phyloP scores from a whole-genome alignment of 495 filamentous ascomycete genomes.

The Amniculicola lignicola region DNA sequence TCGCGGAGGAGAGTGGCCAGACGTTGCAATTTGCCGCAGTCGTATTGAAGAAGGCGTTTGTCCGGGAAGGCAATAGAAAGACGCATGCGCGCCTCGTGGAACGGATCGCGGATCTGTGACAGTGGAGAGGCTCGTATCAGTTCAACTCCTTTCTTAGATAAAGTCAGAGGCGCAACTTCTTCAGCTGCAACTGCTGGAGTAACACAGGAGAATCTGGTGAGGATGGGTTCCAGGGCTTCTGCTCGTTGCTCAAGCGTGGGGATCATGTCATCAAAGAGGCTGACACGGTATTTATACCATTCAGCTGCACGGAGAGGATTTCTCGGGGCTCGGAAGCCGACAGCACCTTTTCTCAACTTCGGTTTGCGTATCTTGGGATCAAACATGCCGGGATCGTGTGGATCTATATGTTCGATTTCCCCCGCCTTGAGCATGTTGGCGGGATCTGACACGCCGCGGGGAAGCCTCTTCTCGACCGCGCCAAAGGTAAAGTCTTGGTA shows the following conservation, averaged over 20 bases:
- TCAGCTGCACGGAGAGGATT: constrained; percentile 55
- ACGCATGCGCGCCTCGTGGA: constrained; percentile 90
- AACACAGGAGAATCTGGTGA: constrained; percentile 84
- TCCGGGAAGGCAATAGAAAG: constrained; percentile 96
- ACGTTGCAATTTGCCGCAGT: constrained; percentile 94
- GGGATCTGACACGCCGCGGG: not conserved
- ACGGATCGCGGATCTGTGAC: constrained; percentile 70
- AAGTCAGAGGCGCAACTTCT: constrained; percentile 56
- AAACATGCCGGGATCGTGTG: not conserved
- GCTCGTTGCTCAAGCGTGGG: constrained; percentile 70
- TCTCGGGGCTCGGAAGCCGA: constrained; percentile 54
- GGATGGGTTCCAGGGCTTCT: constrained; percentile 63
- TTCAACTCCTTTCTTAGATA: constrained; percentile 35
- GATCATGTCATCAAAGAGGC: constrained; percentile 67
- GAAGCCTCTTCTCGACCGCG: not conserved
- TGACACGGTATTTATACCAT: constrained; percentile 71
- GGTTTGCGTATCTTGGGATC: not conserved
- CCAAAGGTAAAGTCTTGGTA: constrained; percentile 50
- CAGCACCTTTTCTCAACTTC: constrained; percentile 38
- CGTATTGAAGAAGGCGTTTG: constrained; percentile 90
- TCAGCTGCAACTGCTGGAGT: constrained; percentile 82
- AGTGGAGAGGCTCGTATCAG: constrained; percentile 37
- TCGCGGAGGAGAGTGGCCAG: constrained; percentile 83
- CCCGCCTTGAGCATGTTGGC: not conserved
- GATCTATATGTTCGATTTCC: no score